Percentiles rank a stretch among this genome's conserved stretches.
These are phyloP conservation scores for Fusarium buharicum DNA, from an alignment of 2,329 filamentous ascomycete species.

Conservation along the genomic window DNA sequence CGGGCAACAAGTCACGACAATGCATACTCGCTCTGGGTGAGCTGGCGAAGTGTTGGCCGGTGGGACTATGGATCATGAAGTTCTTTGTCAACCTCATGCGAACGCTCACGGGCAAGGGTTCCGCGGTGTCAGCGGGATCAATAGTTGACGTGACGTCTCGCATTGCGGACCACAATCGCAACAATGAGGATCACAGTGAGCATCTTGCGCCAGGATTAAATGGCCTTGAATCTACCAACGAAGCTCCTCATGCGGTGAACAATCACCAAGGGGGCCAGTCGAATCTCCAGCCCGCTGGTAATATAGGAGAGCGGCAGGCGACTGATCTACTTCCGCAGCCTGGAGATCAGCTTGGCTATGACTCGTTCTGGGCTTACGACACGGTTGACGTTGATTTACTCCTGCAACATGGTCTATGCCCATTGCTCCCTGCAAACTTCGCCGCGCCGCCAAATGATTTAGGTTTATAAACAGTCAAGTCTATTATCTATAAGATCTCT, in stretches of 20 bases:
- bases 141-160: constrained; percentile 25
- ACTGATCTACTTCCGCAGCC: background rate
- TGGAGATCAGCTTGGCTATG: constrained; percentile 7
- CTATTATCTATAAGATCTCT: background rate
- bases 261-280: background rate
- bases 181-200: background rate
- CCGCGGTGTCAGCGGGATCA: constrained; percentile 8
- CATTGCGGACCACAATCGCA: background rate
- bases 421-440: constrained; percentile 19
- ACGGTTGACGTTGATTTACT: constrained; percentile 28
- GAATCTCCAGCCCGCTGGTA: background rate
- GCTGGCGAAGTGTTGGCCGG: constrained; percentile 34
- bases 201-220: accelerated
- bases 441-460: background rate
- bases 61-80: constrained; percentile 34
- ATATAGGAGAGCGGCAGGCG: constrained; percentile 2
- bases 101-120: constrained; percentile 27
- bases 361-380: constrained; percentile 22
- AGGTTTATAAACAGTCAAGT: background rate
- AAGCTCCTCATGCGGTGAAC: background rate
- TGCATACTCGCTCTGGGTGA: constrained; percentile 37
- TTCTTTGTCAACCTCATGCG: constrained; percentile 35
- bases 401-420: constrained; percentile 22
- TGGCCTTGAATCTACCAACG: background rate
- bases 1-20: constrained; percentile 38